Conservation (phyloP, 495 filamentous ascomycete genomes). For the Trichoderma virens region DNA sequence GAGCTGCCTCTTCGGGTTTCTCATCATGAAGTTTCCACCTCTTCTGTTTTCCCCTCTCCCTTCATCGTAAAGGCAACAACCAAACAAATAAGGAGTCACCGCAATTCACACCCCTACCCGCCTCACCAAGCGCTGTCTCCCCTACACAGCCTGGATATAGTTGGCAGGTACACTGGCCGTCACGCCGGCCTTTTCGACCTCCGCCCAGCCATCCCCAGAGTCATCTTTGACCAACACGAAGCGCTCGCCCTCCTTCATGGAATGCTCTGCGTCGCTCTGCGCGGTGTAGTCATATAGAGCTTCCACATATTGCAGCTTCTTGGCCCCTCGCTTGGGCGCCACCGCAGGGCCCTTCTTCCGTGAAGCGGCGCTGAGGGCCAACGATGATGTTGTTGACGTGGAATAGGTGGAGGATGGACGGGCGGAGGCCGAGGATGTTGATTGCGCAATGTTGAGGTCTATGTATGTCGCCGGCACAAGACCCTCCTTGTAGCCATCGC, state of each 20-base stretch:
- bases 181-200: slow-evolving; percentile 85
- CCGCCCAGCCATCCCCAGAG: slow-evolving; percentile 89
- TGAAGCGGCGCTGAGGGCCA: slow-evolving; percentile 16
- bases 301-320: slow-evolving; percentile 91
- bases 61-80: background rate
- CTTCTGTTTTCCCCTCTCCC: background rate
- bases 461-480: slow-evolving; percentile 78
- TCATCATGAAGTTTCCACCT: too few relatives aligned
- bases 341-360: slow-evolving; percentile 94
- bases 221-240: slow-evolving; percentile 84
- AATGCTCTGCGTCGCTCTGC: slow-evolving; percentile 77
- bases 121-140: background rate
- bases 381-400: slow-evolving; percentile 56
- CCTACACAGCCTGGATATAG: slow-evolving; percentile 72
- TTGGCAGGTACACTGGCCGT: slow-evolving; percentile 92
- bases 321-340: slow-evolving; percentile 83
- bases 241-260: slow-evolving; percentile 81
- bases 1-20: too few relatives aligned
- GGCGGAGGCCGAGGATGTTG: slow-evolving; percentile 45
- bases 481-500: slow-evolving; percentile 60
- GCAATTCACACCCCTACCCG: background rate
- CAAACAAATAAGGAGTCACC: background rate
- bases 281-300: slow-evolving; percentile 89
- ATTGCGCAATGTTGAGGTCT: slow-evolving; percentile 46
- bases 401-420: slow-evolving; percentile 66